phyloP scores from a whole-genome alignment of 2,329 filamentous ascomycete species.

The Exophiala sideris region DNA sequence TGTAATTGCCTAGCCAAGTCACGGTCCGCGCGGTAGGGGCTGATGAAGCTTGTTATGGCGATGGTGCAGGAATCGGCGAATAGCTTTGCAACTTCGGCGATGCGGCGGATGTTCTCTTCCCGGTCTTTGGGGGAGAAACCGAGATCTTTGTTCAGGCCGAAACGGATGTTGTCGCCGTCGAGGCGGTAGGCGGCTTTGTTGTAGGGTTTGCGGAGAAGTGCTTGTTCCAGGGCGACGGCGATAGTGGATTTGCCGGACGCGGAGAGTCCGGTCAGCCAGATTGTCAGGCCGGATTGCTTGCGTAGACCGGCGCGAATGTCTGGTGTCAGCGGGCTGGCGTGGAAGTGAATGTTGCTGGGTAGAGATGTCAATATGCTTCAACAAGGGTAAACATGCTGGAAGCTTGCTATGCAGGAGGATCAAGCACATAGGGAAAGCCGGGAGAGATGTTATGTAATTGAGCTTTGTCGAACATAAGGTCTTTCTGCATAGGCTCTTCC shows the following conservation, averaged over 20 bases:
- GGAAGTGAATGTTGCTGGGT: constrained; percentile 47
- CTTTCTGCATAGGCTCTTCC: not conserved
- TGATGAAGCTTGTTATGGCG: constrained; percentile 95
- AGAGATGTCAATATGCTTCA: not conserved
- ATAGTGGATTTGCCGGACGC: constrained; percentile 97
- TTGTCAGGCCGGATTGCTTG: constrained; percentile 84
- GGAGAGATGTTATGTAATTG: not conserved
- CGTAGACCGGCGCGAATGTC: constrained; percentile 49
- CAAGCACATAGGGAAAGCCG: no score
- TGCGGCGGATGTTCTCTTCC: constrained; percentile 96
- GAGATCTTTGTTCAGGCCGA: constrained; percentile 96
- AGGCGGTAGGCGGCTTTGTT: constrained; percentile 83
- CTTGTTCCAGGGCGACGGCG: constrained; percentile 93
- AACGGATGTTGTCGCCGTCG: constrained; percentile 97
- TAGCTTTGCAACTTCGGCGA: constrained; percentile 93
- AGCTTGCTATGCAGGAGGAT: not conserved
- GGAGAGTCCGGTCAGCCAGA: constrained; percentile 97
- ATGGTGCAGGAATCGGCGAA: constrained; percentile 88
- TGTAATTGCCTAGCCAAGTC: constrained; percentile 79
- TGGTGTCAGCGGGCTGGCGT: constrained; percentile 42
- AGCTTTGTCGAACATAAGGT: not conserved
- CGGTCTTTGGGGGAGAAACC: constrained; percentile 90
- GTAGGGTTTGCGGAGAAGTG: constrained; percentile 71
- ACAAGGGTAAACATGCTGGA: constrained; percentile 6
- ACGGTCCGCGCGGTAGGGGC: constrained; percentile 84